phyloP scores from a whole-genome alignment of 345 rosid genomes.

The Syzygium grande region DNA sequence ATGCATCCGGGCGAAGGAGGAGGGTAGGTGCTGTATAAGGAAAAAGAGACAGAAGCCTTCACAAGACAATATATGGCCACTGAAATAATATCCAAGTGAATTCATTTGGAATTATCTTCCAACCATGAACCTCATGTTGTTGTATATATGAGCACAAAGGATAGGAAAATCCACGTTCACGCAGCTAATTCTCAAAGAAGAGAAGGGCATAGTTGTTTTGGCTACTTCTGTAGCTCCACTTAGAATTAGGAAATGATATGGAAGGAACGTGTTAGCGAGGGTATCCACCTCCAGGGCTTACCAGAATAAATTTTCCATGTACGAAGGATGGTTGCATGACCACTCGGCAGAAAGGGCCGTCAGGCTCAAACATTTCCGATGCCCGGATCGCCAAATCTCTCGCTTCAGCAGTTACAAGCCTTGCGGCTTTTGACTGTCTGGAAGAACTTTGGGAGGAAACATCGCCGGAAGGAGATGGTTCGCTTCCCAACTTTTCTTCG shows the following conservation, averaged over 20 bases:
- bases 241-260: neutral
- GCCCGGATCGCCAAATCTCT: conserved; percentile 68
- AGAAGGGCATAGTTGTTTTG: neutral
- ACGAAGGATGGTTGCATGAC: conserved; percentile 79
- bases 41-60: neutral
- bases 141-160: too few species aligned
- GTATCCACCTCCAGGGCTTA: conserved; percentile 13
- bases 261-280: too few species aligned
- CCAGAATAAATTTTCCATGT: conserved; percentile 81
- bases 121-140: too few species aligned
- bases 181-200: neutral
- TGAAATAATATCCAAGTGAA: too few species aligned
- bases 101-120: too few species aligned
- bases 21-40: neutral
- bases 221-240: neutral
- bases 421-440: conserved; percentile 52
- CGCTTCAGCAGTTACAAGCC: conserved; percentile 56
- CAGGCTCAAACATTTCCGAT: conserved; percentile 74
- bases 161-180: too few species aligned
- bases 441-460: conserved; percentile 70
- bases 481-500: conserved; percentile 27
- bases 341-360: conserved; percentile 78
- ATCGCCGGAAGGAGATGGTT: conserved; percentile 42
- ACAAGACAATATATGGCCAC: too few species aligned
- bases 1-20: neutral